Evolutionary conservation across 1,284 basidiomycete genomes (phyloP), one percentile per base, ranked within the genome.

Genomic region (Leucoagaricus sp.): DNA sequence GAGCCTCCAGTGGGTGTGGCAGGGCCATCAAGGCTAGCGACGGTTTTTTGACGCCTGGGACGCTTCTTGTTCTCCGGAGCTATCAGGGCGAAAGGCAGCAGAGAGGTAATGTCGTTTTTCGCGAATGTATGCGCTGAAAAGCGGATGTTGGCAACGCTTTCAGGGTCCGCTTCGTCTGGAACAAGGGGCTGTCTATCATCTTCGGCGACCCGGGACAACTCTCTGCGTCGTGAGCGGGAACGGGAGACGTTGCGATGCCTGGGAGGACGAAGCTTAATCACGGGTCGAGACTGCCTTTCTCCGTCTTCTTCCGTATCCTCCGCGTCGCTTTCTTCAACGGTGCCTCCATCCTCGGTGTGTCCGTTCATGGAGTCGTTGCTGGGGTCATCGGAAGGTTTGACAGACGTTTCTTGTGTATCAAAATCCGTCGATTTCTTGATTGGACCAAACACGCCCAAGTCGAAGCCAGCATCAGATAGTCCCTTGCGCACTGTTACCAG

Each of bases 41-140:
- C 21, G 19, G 41, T 12, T 26, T 57, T 52, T n/a, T 33, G 49
- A 50, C 76, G 75, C 33, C 72, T 67, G 48, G 75, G 72, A 47
- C 66, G 72, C 45, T 70, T 72, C 41, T 68, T 74, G 33, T 69
- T 65, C 71, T 93, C 87, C 1, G 91, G 91, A 28, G 86, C 78
- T 65, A 93, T 88, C 49, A 93, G 70, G 8, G 88, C 89, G 64
- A 92, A 93, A 1, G 91, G 91, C 60, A 93, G 75, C 41, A 84
- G 67, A 5, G 73, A 69, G 36, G 70, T 73, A 52, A 90, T 70
- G 64, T 85, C 80, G 10, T 73, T 75, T 65, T 82, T 84, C 13
- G 84, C 77, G 12, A 90, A 75, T 51, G 80, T 74, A 55, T 81
- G 78, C 17, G 89, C 88, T 13, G 87, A 90, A 72, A 91, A 91